phyloP scores from a whole-genome alignment of 805 yeast species.

The Hanseniaspora taiwanica region DNA sequence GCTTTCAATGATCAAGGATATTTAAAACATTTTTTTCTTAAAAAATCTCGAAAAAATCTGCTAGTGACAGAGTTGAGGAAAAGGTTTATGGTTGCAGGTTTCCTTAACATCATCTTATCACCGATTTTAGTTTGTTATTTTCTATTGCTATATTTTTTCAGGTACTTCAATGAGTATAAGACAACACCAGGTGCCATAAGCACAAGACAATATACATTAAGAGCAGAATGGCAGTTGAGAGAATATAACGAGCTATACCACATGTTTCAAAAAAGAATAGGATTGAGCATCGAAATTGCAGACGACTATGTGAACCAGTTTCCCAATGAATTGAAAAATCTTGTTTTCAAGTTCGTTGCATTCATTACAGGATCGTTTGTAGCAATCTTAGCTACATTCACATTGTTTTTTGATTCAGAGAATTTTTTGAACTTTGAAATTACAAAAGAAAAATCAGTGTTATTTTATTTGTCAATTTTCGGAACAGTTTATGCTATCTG shows the following conservation, averaged over 20 bases:
- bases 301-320: constrained; percentile 78
- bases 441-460: constrained; percentile 62
- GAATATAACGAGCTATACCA: constrained; percentile 92
- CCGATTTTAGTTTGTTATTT: constrained; percentile 82
- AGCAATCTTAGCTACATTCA: constrained; percentile 68
- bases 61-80: constrained; percentile 59
- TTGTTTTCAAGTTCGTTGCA: constrained; percentile 44
- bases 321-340: constrained; percentile 62
- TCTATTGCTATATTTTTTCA: constrained; percentile 69
- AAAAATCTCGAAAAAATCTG: constrained; percentile 53
- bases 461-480: constrained; percentile 77
- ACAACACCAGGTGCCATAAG: constrained; percentile 75
- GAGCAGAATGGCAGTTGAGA: constrained; percentile 88
- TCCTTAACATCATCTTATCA: constrained; percentile 66
- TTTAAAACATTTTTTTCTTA: constrained; percentile 54
- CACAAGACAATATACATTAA: constrained; percentile 81
- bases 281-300: constrained; percentile 67
- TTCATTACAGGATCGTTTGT: constrained; percentile 82
- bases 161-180: constrained; percentile 86
- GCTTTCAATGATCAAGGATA: constrained; percentile 79
- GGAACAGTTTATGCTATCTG: constrained; percentile 85
- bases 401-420: constrained; percentile 70
- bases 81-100: constrained; percentile 78
- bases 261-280: constrained; percentile 67
- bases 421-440: constrained; percentile 81